These are phyloP conservation scores for Aspergillus ruber DNA, from an alignment of 2,329 filamentous ascomycete genomes.

Conservation along the genomic window DNA sequence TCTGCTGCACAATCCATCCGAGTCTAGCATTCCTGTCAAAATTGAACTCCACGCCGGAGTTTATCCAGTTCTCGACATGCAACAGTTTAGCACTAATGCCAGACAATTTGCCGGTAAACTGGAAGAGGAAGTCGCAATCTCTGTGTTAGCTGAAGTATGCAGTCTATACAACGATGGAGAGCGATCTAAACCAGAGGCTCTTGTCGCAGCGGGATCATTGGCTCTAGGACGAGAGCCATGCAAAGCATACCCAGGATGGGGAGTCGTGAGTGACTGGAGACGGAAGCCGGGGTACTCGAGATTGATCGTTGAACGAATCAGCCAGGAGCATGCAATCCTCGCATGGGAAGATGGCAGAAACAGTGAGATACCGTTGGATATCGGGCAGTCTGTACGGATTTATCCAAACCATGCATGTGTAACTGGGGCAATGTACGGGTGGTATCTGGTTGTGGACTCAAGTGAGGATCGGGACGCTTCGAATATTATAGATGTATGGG, in stretches of 20 bases:
- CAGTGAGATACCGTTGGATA: slow-evolving; percentile 40
- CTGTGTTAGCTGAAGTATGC: slow-evolving; percentile 65
- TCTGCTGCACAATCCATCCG: slow-evolving; percentile 20
- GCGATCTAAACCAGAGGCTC: slow-evolving; percentile 52
- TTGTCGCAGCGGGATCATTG: slow-evolving; percentile 63
- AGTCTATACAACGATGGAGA: slow-evolving; percentile 59
- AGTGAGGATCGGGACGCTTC: slow-evolving; percentile 47
- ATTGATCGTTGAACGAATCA: slow-evolving; percentile 66
- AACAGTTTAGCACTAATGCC: slow-evolving; percentile 69
- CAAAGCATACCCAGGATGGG: slow-evolving; percentile 65
- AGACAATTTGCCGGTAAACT: slow-evolving; percentile 31
- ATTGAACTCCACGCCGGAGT: slow-evolving; percentile 72
- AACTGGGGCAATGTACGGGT: slow-evolving; percentile 62
- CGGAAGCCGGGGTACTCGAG: slow-evolving; percentile 37
- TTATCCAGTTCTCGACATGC: slow-evolving; percentile 69
- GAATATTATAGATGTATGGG: slow-evolving; percentile 69
- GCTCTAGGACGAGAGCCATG: slow-evolving; percentile 69
- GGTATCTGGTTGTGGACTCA: slow-evolving; percentile 69
- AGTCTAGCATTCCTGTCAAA: slow-evolving; percentile 20
- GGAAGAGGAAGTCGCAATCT: slow-evolving; percentile 56
- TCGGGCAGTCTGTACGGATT: slow-evolving; percentile 63
- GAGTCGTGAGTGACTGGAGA: slow-evolving; percentile 59
- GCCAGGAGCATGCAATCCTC: slow-evolving; percentile 73
- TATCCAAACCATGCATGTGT: slow-evolving; percentile 82
- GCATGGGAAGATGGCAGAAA: slow-evolving; percentile 48